Conservation (phyloP, 805 yeast genomes). For the Komagataella pseudopastoris region DNA sequence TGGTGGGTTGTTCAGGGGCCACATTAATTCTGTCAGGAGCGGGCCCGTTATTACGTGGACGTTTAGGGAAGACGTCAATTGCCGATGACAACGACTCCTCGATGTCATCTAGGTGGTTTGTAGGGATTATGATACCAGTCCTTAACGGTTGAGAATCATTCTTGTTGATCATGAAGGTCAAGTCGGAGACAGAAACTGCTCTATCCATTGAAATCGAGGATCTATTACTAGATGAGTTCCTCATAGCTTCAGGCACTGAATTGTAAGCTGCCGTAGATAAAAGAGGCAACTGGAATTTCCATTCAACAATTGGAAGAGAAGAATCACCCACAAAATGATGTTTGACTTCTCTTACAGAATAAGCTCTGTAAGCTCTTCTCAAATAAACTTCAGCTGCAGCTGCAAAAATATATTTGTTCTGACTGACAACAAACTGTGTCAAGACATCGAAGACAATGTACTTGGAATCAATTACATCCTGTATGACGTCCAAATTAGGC, state of each 20-base stretch:
- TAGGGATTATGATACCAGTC: constrained; percentile 75
- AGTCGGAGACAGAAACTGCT: constrained; percentile 87
- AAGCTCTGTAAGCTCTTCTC: constrained; percentile 94
- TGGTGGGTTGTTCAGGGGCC: constrained; percentile 32
- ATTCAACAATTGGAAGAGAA: constrained; percentile 57
- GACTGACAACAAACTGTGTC: constrained; percentile 74
- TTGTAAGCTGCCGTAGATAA: constrained; percentile 61
- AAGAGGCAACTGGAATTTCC: constrained; percentile 81
- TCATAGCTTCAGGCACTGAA: constrained; percentile 39
- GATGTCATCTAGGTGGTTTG: constrained; percentile 75
- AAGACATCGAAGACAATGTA: constrained; percentile 94
- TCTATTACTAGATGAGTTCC: constrained; percentile 19
- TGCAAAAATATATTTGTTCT: constrained; percentile 79
- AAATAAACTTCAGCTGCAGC: constrained; percentile 97
- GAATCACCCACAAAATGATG: constrained; percentile 38
- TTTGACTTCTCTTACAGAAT: constrained; percentile 66
- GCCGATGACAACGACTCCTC: constrained; percentile 74
- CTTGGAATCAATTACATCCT: constrained; percentile 91
- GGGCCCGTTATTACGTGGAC: constrained; percentile 9
- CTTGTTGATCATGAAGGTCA: constrained; percentile 69
- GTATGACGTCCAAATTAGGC: constrained; percentile 69
- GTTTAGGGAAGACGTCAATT: constrained; percentile 52
- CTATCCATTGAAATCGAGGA: constrained; percentile 40
- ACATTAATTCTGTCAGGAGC: constrained; percentile 15
- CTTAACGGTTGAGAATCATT: constrained; percentile 58